Evolutionary conservation across 768 basidiomycete genomes (phyloP).

Genomic region (Lenzites betulinus): DNA sequence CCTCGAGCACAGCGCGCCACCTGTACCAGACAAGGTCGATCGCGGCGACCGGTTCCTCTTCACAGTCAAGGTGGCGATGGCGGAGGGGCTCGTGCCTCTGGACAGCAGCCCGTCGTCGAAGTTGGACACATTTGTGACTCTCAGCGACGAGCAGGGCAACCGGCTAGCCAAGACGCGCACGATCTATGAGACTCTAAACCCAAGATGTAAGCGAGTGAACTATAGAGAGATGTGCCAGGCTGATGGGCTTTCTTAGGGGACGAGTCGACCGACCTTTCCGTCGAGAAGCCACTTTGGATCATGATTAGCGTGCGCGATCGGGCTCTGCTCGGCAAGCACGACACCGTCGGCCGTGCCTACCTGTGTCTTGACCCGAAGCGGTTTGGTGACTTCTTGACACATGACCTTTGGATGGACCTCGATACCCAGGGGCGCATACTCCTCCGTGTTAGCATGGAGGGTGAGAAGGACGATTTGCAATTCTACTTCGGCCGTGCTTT

Average conservation of each 20-base stretch:
- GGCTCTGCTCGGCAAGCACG: conserved; percentile 88
- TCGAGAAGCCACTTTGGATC: conserved; percentile 93
- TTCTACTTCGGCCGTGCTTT: conserved; percentile 98
- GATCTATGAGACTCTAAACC: conserved; percentile 86
- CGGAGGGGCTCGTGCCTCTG: conserved; percentile 80
- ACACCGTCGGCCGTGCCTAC: conserved; percentile 88
- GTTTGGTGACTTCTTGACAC: conserved; percentile 86
- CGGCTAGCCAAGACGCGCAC: conserved; percentile 94
- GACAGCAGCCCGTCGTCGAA: conserved; percentile 78
- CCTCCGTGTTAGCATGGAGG: conserved; percentile 94
- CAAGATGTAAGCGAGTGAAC: conserved; percentile 79
- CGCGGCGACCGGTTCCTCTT: conserved; percentile 73
- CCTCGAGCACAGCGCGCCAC: conserved; percentile 57
- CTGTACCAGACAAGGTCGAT: conserved; percentile 72
- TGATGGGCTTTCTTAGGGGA: conserved; percentile 63
- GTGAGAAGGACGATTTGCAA: conserved; percentile 96
- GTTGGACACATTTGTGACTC: conserved; percentile 89
- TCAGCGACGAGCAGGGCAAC: conserved; percentile 90
- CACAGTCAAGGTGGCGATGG: conserved; percentile 90
- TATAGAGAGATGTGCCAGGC: neutral
- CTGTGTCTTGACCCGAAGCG: conserved; percentile 88
- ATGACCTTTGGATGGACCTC: conserved; percentile 90
- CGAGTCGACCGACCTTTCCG: conserved; percentile 93
- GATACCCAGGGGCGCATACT: conserved; percentile 85
- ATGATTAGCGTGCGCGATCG: conserved; percentile 95